Conservation (phyloP, 768 basidiomycete species). For the Galerina sulciceps region DNA sequence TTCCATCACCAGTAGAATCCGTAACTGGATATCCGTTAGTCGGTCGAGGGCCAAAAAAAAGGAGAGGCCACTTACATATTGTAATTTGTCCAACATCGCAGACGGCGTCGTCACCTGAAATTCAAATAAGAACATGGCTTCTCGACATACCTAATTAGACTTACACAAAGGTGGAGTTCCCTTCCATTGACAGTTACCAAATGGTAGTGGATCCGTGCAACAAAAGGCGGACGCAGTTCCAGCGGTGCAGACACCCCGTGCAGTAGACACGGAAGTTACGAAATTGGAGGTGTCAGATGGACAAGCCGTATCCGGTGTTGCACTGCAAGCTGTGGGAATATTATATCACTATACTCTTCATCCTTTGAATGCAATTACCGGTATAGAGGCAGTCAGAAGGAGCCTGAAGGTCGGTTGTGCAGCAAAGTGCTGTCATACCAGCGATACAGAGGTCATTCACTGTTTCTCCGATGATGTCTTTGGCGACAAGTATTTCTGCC, state of each 20-base stretch:
- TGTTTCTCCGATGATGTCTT: constrained; percentile 7
- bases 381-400: constrained; percentile 1
- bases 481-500: background rate
- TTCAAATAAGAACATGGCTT: background rate
- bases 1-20: constrained; percentile 20
- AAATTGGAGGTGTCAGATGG: background rate
- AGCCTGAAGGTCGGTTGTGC: background rate
- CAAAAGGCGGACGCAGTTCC: background rate
- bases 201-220: constrained; percentile 1
- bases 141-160: background rate
- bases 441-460: background rate
- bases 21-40: constrained; percentile 10
- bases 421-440: constrained; percentile 1
- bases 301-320: background rate
- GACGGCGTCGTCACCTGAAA: background rate
- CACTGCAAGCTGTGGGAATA: background rate
- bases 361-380: background rate
- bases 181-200: constrained; percentile 4
- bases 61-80: constrained; percentile 12
- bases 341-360: background rate
- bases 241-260: background rate
- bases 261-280: background rate
- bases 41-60: background rate
- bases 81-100: constrained; percentile 13
- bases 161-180: constrained; percentile 8